These are phyloP conservation scores for Lichtheimia ramosa DNA, from an alignment of 371 early-diverging fungal species.

Conservation along the genomic window DNA sequence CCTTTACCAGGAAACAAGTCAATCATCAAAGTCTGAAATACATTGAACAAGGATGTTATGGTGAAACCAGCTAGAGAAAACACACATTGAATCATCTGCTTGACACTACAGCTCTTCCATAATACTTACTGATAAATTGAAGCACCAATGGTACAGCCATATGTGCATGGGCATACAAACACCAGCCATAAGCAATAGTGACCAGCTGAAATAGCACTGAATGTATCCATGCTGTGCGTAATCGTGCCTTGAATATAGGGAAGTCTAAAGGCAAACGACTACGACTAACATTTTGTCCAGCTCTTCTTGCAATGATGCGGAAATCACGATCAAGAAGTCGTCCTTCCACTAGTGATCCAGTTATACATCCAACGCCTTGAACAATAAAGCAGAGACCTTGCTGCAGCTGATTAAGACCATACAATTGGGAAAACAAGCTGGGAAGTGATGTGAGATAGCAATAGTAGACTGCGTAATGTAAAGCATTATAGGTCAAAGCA, in stretches of 20 bases:
- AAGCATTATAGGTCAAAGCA: slow-evolving; percentile 16
- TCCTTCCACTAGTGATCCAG: slow-evolving; percentile 28
- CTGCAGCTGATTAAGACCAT: slow-evolving; percentile 22
- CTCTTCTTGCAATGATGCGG: slow-evolving; percentile 10
- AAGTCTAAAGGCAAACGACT: slow-evolving; percentile 18
- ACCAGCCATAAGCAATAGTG: slow-evolving; percentile 31
- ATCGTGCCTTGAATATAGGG: slow-evolving; percentile 27
- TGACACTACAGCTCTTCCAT: not conserved
- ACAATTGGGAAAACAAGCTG: slow-evolving; percentile 18
- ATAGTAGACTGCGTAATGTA: slow-evolving; percentile 21
- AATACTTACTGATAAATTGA: slow-evolving; percentile 27
- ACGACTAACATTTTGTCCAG: not conserved
- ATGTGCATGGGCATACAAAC: slow-evolving; percentile 17
- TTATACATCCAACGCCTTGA: slow-evolving; percentile 26
- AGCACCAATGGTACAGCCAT: slow-evolving; percentile 25
- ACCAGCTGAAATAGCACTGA: slow-evolving; percentile 11
- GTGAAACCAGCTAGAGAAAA: slow-evolving; percentile 18
- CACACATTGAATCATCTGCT: not conserved
- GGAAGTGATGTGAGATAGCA: slow-evolving; percentile 23
- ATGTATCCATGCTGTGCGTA: slow-evolving; percentile 24
- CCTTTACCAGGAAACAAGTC: slow-evolving; percentile 41
- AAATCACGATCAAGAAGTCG: slow-evolving; percentile 34
- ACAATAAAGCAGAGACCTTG: slow-evolving; percentile 35
- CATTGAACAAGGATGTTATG: slow-evolving; percentile 16
- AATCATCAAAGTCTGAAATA: slow-evolving; percentile 32